A percentile compares a stretch with the other conserved stretches of the same genome.
Evolutionary conservation across 208 protist species (phyloP).

Genomic region (Histomonas meleagridis): DNA sequence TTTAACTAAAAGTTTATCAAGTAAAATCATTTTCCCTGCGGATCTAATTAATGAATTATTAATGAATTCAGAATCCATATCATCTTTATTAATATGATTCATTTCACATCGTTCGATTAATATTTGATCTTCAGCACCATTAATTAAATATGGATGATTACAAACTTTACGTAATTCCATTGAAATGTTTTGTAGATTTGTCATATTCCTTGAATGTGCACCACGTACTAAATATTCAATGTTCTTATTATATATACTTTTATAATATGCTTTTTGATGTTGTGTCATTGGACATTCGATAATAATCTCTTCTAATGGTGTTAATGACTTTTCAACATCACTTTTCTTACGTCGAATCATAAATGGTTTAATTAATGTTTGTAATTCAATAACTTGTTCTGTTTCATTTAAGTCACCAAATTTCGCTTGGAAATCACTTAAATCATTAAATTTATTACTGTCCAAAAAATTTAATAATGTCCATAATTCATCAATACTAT

Average conservation of each 20-base stretch:
- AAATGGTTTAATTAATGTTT: slow-evolving; percentile 41
- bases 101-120: neutral
- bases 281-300: slow-evolving; percentile 16
- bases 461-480: neutral
- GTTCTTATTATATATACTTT: neutral
- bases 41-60: slow-evolving; percentile 44
- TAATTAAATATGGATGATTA: slow-evolving; percentile 71
- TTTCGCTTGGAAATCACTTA: neutral
- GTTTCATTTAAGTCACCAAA: neutral
- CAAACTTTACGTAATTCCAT: slow-evolving; percentile 71
- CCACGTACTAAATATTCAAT: neutral
- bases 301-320: slow-evolving; percentile 37
- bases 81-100: neutral
- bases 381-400: neutral
- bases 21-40: slow-evolving; percentile 68
- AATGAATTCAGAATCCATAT: neutral
- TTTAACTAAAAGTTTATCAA: slow-evolving; percentile 69
- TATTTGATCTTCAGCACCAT: slow-evolving; percentile 36
- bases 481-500: neutral
- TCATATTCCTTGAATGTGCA: neutral
- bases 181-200: neutral
- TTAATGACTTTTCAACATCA: slow-evolving; percentile 44
- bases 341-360: slow-evolving; percentile 45
- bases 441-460: neutral
- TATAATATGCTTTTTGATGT: slow-evolving; percentile 7